Conservation (phyloP, 2,329 filamentous ascomycete genomes). For the Aspergillus flavus region DNA sequence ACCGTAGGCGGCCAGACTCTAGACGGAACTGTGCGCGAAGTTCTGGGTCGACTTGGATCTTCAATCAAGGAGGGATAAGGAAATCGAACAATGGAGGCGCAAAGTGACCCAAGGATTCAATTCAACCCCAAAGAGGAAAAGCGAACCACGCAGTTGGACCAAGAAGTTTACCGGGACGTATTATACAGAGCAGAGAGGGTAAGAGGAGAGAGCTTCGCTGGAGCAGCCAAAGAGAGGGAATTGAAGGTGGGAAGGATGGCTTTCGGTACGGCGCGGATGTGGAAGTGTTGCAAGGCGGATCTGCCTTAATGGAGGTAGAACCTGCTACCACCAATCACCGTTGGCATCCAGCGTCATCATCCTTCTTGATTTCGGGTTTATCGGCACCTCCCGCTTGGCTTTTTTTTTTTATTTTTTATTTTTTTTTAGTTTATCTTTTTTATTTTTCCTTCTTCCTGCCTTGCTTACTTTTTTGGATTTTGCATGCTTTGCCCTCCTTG, state of each 20-base stretch:
- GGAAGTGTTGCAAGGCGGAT: conserved; percentile 1
- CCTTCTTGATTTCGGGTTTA: conserved; percentile 10
- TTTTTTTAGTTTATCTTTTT: background rate
- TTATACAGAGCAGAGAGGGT: conserved; percentile 3
- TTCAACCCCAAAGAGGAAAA: background rate
- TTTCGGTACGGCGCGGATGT: conserved; percentile 16
- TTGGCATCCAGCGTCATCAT: conserved; percentile 12
- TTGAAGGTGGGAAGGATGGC: conserved; percentile 4
- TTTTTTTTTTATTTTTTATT: conserved; percentile 2
- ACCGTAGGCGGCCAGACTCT: background rate
- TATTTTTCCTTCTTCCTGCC: background rate
- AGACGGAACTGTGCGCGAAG: background rate
- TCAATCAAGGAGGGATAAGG: background rate
- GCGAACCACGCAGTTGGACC: background rate
- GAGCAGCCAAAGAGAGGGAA: conserved; percentile 8
- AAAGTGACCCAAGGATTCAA: background rate
- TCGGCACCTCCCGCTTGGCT: conserved; percentile 15
- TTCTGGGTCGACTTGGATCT: background rate
- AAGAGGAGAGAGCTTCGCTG: conserved; percentile 6
- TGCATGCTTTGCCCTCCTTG: background rate
- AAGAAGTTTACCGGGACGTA: background rate
- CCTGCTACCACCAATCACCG: conserved; percentile 11
- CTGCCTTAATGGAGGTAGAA: conserved; percentile 1
- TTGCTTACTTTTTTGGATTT: background rate
- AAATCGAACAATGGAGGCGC: background rate